Evolutionary conservation across 495 filamentous ascomycete species (phyloP).

Genomic region (Chaetomium fimeti): DNA sequence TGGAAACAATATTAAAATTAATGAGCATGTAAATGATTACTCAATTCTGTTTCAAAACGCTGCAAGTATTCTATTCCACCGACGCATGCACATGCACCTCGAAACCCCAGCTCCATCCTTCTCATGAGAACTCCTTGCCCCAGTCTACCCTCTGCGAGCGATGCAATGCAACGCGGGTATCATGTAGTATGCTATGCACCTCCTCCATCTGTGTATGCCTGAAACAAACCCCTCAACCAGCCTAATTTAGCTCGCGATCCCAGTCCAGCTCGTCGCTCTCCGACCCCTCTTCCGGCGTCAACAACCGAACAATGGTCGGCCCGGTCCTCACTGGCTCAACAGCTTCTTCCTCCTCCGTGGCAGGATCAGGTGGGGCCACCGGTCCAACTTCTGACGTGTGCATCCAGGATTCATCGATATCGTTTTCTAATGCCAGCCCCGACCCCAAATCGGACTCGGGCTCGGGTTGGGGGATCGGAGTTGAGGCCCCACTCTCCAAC

Average conservation of each 20-base stretch:
- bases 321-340: not conserved
- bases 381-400: not conserved
- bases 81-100: not conserved
- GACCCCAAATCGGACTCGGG: no score
- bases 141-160: no score
- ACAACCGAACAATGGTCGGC: conserved; percentile 16
- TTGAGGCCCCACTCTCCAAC: not conserved
- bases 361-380: not conserved
- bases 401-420: not conserved
- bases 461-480: not conserved
- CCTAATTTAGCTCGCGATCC: not conserved
- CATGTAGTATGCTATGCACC: not conserved
- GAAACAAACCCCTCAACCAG: no score
- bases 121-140: not conserved
- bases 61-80: not conserved
- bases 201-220: no score
- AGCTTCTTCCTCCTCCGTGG: not conserved
- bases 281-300: conserved; percentile 2
- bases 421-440: not conserved
- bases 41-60: conserved; percentile 1
- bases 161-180: no score
- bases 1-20: not conserved
- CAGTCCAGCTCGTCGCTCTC: not conserved
- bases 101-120: not conserved
- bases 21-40: not conserved